These are phyloP conservation scores for Dissophora globulifera DNA, from an alignment of 192 early-diverging fungal genomes.

Conservation along the genomic window DNA sequence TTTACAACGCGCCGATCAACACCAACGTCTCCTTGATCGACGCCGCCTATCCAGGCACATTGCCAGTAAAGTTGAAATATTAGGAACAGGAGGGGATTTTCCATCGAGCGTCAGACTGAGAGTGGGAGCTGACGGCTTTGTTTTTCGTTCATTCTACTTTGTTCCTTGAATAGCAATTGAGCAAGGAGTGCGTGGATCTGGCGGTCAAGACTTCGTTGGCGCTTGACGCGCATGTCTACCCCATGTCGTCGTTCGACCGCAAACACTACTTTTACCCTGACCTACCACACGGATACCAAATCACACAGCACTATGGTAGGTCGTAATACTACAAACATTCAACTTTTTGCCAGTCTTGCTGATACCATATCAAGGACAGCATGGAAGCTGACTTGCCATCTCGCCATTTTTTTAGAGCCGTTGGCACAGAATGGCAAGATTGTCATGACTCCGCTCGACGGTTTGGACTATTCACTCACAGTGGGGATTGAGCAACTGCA, in stretches of 20 bases:
- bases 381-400: no score
- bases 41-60: constrained; percentile 86
- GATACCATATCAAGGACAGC: no score
- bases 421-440: constrained; percentile 80
- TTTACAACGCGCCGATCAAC: constrained; percentile 75
- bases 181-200: constrained; percentile 76
- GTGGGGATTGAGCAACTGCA: constrained; percentile 88
- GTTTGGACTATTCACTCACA: constrained; percentile 56
- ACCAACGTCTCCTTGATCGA: constrained; percentile 79
- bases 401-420: constrained; percentile 76
- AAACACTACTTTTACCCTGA: constrained; percentile 98
- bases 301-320: constrained; percentile 85
- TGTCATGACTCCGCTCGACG: constrained; percentile 66
- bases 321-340: not conserved
- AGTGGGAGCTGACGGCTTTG: no score
- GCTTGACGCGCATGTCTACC: constrained; percentile 71
- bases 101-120: no score
- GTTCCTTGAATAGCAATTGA: constrained; percentile 62
- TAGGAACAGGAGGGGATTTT: no score
- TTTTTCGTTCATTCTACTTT: no score
- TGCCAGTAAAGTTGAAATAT: constrained; percentile 85
- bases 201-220: constrained; percentile 81
- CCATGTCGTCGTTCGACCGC: constrained; percentile 82
- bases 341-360: no score
- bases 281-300: constrained; percentile 93